Base-by-base conservation (phyloP, 805 yeast genomes). In the Ogataea methylovora region DNA sequence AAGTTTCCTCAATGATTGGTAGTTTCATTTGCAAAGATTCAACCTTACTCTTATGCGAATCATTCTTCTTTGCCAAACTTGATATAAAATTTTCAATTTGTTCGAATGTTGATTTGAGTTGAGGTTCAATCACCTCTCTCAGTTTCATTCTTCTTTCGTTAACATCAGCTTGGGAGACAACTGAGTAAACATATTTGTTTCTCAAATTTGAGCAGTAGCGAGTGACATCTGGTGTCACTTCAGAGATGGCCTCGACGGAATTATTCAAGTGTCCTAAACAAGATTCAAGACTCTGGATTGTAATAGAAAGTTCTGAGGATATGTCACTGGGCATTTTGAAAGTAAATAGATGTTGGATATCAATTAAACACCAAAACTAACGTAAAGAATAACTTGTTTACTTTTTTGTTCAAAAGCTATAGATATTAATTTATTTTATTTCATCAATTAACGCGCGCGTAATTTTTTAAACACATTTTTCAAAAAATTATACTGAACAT, bases 141-240 rank as follows among this genome's bases (percentile, higher is more conserved):
- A 70, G 49, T 10, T 54, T 46, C 25, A 50, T 51, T 32, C 63
- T 63, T 14, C 72, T 71, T 28, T 52, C 59, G 8, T 48, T 53
- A 18, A 72, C 47, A 35, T 71, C 75, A 35, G 54, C 51, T 40
- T 71, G 75, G 0, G 78, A 74, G 0, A 72, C 64, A 10, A 72
- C 49, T 5, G 73, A 73, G 51, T 71, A 73, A 16, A 71, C 70
- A 24, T 67, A 59, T 27, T 58, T 55, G 6, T 73, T 69, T 14
- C 54, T 44, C n/a, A 73, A 53, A 6, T 71, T 63, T 16, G 48
- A 51, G 25, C 54, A 56, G 24, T 69, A 48, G 7, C 72, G 43
- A 2, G 61, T 46, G 13, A 64, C 58, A 39, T 72, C 74, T 4
- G 38, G 32, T 9, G 54, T 51, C 4, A 67, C 55, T 43, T 34